A percentile compares a stretch with the other conserved stretches of the same genome.
phyloP scores from a whole-genome alignment of 495 filamentous ascomycete genomes.

The Saxispiralis lemnorum region DNA sequence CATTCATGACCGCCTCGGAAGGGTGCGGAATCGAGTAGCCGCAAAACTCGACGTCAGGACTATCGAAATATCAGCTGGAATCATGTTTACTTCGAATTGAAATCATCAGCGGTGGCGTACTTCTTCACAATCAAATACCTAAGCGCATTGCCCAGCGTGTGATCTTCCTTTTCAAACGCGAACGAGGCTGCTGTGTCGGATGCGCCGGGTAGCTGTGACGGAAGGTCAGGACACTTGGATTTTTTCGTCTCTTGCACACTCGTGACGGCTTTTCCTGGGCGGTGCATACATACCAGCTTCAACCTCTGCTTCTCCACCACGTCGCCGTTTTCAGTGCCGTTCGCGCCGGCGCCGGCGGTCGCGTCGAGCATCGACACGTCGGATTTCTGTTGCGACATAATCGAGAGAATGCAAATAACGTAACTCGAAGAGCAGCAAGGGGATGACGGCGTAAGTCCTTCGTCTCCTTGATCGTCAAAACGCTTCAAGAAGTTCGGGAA shows the following conservation, averaged over 20 bases:
- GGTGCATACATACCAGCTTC: slow-evolving; percentile 8
- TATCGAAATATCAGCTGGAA: no score
- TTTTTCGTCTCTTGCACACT: no score
- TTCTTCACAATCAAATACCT: slow-evolving; percentile 98
- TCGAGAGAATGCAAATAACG: background rate
- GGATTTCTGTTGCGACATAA: slow-evolving; percentile 1
- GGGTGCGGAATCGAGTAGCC: slow-evolving; percentile 96
- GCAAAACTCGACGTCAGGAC: slow-evolving; percentile 90
- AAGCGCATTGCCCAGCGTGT: slow-evolving; percentile 87
- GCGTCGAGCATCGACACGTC: slow-evolving; percentile 10
- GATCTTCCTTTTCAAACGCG: slow-evolving; percentile 79
- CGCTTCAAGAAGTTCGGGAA: no score
- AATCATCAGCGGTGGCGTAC: slow-evolving; percentile 29
- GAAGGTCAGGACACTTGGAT: background rate
- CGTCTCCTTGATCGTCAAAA: no score
- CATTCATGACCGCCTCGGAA: slow-evolving; percentile 86
- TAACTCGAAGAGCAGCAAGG: no score
- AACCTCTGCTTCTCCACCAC: slow-evolving; percentile 13
- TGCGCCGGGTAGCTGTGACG: slow-evolving; percentile 27
- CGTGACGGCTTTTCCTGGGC: background rate
- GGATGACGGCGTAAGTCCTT: no score
- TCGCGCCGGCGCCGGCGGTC: slow-evolving; percentile 8
- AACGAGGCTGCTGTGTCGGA: slow-evolving; percentile 45
- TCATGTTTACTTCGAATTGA: no score
- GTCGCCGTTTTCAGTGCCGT: slow-evolving; percentile 1